These are phyloP conservation scores for Leccinum fuscescens DNA, from an alignment of 1,284 basidiomycete species.

Conservation along the genomic window DNA sequence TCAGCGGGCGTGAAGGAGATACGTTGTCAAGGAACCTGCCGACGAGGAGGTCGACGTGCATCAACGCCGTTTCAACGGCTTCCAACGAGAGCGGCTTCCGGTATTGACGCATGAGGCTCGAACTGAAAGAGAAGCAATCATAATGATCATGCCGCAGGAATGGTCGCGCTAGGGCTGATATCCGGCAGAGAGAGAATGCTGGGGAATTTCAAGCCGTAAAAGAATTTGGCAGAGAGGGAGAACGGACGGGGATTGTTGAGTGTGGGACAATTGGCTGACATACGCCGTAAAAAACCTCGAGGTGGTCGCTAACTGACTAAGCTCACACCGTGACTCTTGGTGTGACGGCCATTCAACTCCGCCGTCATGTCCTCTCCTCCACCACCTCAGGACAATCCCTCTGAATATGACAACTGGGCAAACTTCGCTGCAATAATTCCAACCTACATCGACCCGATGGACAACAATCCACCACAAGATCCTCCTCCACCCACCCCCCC, in stretches of 20 bases:
- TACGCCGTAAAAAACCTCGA: neutral
- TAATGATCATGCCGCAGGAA: slow-evolving; percentile 55
- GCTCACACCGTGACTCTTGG: neutral
- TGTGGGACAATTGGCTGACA: neutral
- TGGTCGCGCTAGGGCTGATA: slow-evolving; percentile 37
- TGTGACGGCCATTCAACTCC: neutral
- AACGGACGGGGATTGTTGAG: too few relatives aligned
- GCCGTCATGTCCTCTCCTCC: neutral
- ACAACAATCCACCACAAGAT: neutral
- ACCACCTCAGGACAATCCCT: too few relatives aligned
- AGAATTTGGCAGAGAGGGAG: slow-evolving; percentile 39
- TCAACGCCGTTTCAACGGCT: too few relatives aligned
- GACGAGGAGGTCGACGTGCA: too few relatives aligned
- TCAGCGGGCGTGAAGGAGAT: too few relatives aligned
- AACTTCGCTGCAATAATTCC: neutral
- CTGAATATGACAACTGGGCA: neutral
- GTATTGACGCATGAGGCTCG: slow-evolving; percentile 38
- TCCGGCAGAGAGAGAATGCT: slow-evolving; percentile 45
- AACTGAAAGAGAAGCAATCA: slow-evolving; percentile 54
- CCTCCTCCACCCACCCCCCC: neutral
- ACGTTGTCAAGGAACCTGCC: too few relatives aligned
- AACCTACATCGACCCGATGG: neutral
- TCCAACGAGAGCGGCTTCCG: too few relatives aligned
- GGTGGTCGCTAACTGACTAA: neutral
- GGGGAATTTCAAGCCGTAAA: slow-evolving; percentile 66